A percentile compares a stretch with the other conserved stretches of the same genome.
Conservation (phyloP, 305 asterid species). For the Fraxinus paxiana region DNA sequence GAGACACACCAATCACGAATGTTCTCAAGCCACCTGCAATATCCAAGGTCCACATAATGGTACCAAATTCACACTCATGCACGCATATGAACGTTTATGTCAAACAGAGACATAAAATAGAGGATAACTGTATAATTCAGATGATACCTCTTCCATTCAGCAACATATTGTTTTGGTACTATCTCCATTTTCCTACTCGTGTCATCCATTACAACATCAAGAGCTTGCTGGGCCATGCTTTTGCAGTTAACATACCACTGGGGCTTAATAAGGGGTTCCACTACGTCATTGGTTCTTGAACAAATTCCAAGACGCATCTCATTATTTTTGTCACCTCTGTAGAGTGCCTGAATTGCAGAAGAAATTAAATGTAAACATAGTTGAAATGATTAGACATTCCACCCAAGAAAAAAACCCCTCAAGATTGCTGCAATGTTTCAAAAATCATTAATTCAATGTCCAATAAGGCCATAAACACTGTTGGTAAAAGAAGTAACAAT, state of each 20-base stretch:
- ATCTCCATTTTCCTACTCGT: slow-evolving; percentile 60
- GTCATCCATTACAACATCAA: slow-evolving; percentile 49
- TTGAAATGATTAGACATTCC: neutral
- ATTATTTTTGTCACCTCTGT: slow-evolving; percentile 64
- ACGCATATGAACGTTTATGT: neutral
- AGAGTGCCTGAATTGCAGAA: slow-evolving; percentile 36
- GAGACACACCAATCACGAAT: slow-evolving; percentile 98
- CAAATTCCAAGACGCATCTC: slow-evolving; percentile 94
- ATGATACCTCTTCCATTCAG: slow-evolving; percentile 67
- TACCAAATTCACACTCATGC: slow-evolving; percentile 14
- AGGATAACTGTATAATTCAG: slow-evolving; percentile 10
- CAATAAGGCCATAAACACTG: neutral
- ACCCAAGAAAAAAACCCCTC: neutral
- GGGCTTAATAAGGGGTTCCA: slow-evolving; percentile 91
- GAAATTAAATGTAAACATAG: neutral
- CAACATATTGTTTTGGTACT: slow-evolving; percentile 78
- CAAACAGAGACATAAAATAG: neutral
- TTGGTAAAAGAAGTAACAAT: neutral
- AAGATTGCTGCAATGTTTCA: neutral
- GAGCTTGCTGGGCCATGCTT: slow-evolving; percentile 63
- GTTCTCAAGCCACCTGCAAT: slow-evolving; percentile 89
- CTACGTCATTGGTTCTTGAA: slow-evolving; percentile 80
- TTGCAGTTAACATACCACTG: slow-evolving; percentile 81
- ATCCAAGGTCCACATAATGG: slow-evolving; percentile 8
- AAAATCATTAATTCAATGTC: neutral